Percentiles rank a stretch among this genome's conserved stretches.
Conservation (phyloP, 2,329 filamentous ascomycete genomes). For the Botrytis aclada region DNA sequence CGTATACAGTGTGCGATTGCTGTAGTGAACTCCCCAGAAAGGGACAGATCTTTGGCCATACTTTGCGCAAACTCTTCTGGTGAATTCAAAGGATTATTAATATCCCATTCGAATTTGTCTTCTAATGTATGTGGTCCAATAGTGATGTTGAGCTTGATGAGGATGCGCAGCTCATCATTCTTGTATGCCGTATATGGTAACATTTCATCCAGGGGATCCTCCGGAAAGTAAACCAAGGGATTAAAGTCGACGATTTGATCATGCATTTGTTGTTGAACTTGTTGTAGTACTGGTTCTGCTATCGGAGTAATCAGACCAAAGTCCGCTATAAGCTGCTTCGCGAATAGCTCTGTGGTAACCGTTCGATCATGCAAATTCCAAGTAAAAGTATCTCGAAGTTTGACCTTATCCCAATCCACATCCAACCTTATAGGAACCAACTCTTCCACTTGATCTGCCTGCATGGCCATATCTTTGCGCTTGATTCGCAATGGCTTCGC, state of each 20-base stretch:
- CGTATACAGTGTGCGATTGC: constrained; percentile 97
- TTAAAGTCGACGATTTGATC: constrained; percentile 94
- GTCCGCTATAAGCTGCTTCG: constrained; percentile 87
- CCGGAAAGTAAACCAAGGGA: constrained; percentile 84
- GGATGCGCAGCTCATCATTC: constrained; percentile 96
- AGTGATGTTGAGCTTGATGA: constrained; percentile 95
- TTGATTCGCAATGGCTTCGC: constrained; percentile 70
- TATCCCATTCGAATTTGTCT: constrained; percentile 98
- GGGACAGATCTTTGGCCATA: constrained; percentile 85
- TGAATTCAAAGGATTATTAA: constrained; percentile 90
- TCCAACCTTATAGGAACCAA: constrained; percentile 88
- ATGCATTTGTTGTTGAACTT: constrained; percentile 66
- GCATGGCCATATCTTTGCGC: constrained; percentile 76
- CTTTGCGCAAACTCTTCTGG: constrained; percentile 89
- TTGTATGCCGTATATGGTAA: constrained; percentile 92
- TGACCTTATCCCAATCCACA: constrained; percentile 93
- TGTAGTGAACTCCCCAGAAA: constrained; percentile 94
- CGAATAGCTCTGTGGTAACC: constrained; percentile 75
- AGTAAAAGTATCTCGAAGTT: constrained; percentile 93
- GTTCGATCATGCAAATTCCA: constrained; percentile 96
- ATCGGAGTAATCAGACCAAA: constrained; percentile 74
- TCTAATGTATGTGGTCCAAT: constrained; percentile 92
- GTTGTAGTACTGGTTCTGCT: constrained; percentile 59
- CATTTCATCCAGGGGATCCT: constrained; percentile 85
- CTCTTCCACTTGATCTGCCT: constrained; percentile 89